phyloP scores from a whole-genome alignment of 1,284 basidiomycete species.

The Tylopilus sp. region DNA sequence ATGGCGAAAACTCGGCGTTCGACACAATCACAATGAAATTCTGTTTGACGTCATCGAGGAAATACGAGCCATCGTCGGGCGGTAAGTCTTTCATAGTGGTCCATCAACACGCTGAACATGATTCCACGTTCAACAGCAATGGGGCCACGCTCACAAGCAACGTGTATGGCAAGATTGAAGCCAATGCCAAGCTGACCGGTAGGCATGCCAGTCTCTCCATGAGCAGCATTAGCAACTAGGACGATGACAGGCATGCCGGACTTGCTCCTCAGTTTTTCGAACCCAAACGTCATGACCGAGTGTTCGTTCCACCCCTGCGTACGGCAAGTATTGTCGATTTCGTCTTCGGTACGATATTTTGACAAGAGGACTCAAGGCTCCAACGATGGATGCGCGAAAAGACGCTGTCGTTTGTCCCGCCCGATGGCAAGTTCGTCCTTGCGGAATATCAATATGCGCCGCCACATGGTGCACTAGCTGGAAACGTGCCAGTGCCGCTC shows the following conservation, averaged over 20 bases:
- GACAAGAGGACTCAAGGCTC: slow-evolving; percentile 47
- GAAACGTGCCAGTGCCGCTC: slow-evolving; percentile 62
- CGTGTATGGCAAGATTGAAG: slow-evolving; percentile 80
- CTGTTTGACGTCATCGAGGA: slow-evolving; percentile 91
- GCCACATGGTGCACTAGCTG: slow-evolving; percentile 26
- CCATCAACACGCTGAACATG: neutral
- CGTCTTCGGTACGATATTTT: neutral
- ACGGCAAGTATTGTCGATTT: slow-evolving; percentile 50
- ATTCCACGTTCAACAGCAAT: slow-evolving; percentile 47
- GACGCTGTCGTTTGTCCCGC: slow-evolving; percentile 88
- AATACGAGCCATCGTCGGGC: slow-evolving; percentile 81
- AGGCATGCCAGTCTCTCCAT: slow-evolving; percentile 9
- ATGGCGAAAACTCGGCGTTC: slow-evolving; percentile 85
- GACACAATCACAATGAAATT: slow-evolving; percentile 90
- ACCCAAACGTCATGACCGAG: slow-evolving; percentile 72
- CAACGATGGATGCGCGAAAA: slow-evolving; percentile 80
- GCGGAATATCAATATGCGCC: slow-evolving; percentile 77
- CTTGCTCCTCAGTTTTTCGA: slow-evolving; percentile 77
- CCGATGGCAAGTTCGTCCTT: slow-evolving; percentile 87
- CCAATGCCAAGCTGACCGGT: slow-evolving; percentile 83
- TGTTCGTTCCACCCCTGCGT: slow-evolving; percentile 91
- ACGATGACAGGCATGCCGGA: slow-evolving; percentile 79
- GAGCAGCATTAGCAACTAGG: neutral
- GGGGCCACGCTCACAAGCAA: slow-evolving; percentile 72
- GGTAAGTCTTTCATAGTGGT: slow-evolving; percentile 44